These are phyloP conservation scores for Aspergillus affinis DNA, from an alignment of 495 filamentous ascomycete genomes.

Conservation along the genomic window DNA sequence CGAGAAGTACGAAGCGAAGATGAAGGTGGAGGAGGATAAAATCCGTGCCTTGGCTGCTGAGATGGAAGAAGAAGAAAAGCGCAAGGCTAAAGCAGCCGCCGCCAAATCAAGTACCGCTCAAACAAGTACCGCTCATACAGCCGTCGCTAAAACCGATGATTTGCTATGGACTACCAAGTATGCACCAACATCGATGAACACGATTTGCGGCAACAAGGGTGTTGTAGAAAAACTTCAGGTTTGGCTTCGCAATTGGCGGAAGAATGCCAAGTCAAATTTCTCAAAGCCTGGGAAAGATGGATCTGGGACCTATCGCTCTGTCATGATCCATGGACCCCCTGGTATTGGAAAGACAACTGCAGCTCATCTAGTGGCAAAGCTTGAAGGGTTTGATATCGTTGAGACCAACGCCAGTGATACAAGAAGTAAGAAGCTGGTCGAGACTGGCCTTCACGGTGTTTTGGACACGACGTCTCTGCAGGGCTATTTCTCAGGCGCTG, in stretches of 20 bases:
- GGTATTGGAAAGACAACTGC: constrained; percentile 98
- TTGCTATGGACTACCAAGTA: constrained; percentile 96
- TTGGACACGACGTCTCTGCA: constrained; percentile 90
- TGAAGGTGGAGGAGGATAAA: constrained; percentile 76
- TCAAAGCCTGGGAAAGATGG: constrained; percentile 79
- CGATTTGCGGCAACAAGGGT: constrained; percentile 95
- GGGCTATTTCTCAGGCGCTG: constrained; percentile 87
- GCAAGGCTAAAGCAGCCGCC: constrained; percentile 38
- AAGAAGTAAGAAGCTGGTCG: constrained; percentile 96
- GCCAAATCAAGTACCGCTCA: constrained; percentile 10
- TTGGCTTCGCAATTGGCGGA: constrained; percentile 84
- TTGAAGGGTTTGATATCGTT: constrained; percentile 90
- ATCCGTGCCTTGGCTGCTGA: constrained; percentile 72
- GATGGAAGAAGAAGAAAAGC: constrained; percentile 67
- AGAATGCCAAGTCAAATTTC: constrained; percentile 71
- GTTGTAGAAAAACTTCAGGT: constrained; percentile 83
- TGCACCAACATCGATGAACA: constrained; percentile 74
- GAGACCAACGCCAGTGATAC: constrained; percentile 97
- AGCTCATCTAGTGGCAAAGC: constrained; percentile 87
- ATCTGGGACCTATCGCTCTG: constrained; percentile 70
- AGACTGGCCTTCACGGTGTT: constrained; percentile 79
- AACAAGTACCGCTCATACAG: neutral
- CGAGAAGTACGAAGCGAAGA: constrained; percentile 76
- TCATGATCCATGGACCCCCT: constrained; percentile 92
- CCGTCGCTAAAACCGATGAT: constrained; percentile 46